Evolutionary conservation across 1,139 yeast genomes (phyloP).

Genomic region (Kodamaea ohmeri): DNA sequence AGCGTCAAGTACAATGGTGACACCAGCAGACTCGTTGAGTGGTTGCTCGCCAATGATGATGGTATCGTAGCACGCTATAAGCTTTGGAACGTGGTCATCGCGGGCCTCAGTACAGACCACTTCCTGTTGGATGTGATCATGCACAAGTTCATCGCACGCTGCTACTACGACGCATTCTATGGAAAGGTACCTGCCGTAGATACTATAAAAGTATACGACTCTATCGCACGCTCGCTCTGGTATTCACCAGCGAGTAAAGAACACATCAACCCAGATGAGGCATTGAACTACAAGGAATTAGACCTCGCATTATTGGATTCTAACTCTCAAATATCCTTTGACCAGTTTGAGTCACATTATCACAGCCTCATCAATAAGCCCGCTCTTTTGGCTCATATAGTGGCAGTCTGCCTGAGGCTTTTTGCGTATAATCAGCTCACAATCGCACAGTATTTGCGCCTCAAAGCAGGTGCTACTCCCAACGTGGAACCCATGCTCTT

Average conservation of each 20-base stretch:
- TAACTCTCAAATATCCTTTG: no score
- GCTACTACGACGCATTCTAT: slow-evolving; percentile 10
- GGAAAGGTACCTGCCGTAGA: slow-evolving; percentile 27
- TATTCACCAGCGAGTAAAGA: slow-evolving; percentile 6
- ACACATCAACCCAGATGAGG: background rate
- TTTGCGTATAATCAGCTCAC: slow-evolving; percentile 44
- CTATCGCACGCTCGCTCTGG: slow-evolving; percentile 25
- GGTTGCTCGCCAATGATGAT: slow-evolving; percentile 23
- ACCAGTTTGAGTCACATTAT: background rate
- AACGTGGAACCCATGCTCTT: slow-evolving; percentile 32
- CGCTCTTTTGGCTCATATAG: slow-evolving; percentile 17
- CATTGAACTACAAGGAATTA: background rate
- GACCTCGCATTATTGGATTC: background rate
- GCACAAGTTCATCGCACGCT: slow-evolving; percentile 5
- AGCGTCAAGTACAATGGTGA: slow-evolving; percentile 21
- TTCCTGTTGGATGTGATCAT: slow-evolving; percentile 4
- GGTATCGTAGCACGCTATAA: slow-evolving; percentile 2
- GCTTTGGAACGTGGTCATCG: slow-evolving; percentile 8
- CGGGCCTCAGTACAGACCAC: background rate
- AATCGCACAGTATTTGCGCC: slow-evolving; percentile 30
- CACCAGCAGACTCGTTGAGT: slow-evolving; percentile 25
- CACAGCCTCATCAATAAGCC: slow-evolving; percentile 8
- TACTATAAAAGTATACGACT: slow-evolving; percentile 29
- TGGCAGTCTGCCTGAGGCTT: slow-evolving; percentile 41
- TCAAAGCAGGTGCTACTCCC: slow-evolving; percentile 28